Percentiles rank a stretch among this genome's conserved stretches.
Conservation (phyloP, 2,329 filamentous ascomycete species). For the Tolypocladium album region DNA sequence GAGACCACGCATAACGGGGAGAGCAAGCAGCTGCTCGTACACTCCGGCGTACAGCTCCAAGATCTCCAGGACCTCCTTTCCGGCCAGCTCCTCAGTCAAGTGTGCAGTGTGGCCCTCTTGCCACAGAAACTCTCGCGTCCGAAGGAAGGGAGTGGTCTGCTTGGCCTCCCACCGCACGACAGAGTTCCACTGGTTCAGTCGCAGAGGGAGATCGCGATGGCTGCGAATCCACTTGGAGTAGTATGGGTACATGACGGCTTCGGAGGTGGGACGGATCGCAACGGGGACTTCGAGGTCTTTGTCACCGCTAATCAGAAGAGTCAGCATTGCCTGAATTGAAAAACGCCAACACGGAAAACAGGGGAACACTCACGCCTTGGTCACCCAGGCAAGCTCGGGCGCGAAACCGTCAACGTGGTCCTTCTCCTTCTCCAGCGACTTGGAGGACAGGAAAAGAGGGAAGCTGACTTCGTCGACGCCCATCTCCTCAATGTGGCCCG, state of each 20-base stretch:
- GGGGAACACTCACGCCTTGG: conserved; percentile 52
- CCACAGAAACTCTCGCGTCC: conserved; percentile 94
- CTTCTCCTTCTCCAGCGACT: conserved; percentile 82
- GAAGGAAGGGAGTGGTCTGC: conserved; percentile 76
- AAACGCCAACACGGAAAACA: not conserved
- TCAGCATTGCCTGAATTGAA: not conserved
- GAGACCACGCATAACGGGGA: conserved; percentile 83
- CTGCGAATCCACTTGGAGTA: conserved; percentile 95
- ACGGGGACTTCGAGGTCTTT: conserved; percentile 79
- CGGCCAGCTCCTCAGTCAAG: conserved; percentile 70
- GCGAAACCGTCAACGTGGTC: conserved; percentile 98
- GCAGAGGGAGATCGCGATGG: conserved; percentile 86
- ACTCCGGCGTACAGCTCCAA: conserved; percentile 86
- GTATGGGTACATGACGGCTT: conserved; percentile 89
- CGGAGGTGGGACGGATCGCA: conserved; percentile 57
- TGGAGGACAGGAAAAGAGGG: conserved; percentile 87
- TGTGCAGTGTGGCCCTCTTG: conserved; percentile 93
- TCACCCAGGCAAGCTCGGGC: conserved; percentile 83
- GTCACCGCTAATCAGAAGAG: conserved; percentile 52
- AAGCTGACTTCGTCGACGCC: conserved; percentile 95
- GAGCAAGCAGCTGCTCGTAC: conserved; percentile 87
- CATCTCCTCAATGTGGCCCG: conserved; percentile 71
- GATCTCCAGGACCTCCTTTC: conserved; percentile 82
- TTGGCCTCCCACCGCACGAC: conserved; percentile 93
- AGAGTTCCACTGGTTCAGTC: conserved; percentile 97